Evolutionary conservation across 768 basidiomycete genomes (phyloP).

Genomic region (Pulveroboletus frians): DNA sequence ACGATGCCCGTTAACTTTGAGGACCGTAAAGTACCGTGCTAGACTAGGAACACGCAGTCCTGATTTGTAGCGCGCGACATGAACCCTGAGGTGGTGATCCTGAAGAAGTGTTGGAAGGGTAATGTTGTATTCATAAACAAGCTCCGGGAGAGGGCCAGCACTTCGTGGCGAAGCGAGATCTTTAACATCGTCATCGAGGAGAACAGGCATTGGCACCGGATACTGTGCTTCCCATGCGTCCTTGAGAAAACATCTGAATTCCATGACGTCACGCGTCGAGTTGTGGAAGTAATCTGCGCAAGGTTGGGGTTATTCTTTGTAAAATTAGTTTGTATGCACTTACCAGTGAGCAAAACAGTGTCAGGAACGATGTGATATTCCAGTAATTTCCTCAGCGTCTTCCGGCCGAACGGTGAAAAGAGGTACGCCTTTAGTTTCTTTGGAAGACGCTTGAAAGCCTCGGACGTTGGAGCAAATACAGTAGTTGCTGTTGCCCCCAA

Average conservation of each 20-base stretch:
- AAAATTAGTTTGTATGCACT: neutral
- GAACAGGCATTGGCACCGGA: neutral
- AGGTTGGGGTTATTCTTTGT: neutral
- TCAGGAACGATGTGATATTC: conserved; percentile 12
- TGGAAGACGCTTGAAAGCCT: conserved; percentile 9
- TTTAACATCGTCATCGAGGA: neutral
- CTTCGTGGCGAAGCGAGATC: neutral
- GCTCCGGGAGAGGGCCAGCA: neutral
- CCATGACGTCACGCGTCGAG: neutral
- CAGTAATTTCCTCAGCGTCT: conserved; percentile 10
- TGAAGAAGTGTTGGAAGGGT: conserved; percentile 11
- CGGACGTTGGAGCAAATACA: conserved; percentile 3
- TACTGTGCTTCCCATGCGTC: neutral
- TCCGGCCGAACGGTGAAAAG: conserved; percentile 12
- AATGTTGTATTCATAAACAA: conserved; percentile 11
- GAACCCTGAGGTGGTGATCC: conserved; percentile 1
- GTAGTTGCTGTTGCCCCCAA: conserved; percentile 7
- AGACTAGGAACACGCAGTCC: neutral
- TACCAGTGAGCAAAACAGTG: conserved; percentile 4
- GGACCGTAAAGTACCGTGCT: conserved; percentile 5
- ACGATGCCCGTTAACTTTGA: conserved; percentile 8
- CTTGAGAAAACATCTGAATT: neutral
- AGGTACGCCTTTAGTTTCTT: conserved; percentile 5
- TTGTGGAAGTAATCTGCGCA: conserved; percentile 12
- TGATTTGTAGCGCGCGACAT: conserved; percentile 10